Base-by-base conservation (phyloP, 1,284 basidiomycete genomes). In the Heterobasidion irregulare region DNA sequence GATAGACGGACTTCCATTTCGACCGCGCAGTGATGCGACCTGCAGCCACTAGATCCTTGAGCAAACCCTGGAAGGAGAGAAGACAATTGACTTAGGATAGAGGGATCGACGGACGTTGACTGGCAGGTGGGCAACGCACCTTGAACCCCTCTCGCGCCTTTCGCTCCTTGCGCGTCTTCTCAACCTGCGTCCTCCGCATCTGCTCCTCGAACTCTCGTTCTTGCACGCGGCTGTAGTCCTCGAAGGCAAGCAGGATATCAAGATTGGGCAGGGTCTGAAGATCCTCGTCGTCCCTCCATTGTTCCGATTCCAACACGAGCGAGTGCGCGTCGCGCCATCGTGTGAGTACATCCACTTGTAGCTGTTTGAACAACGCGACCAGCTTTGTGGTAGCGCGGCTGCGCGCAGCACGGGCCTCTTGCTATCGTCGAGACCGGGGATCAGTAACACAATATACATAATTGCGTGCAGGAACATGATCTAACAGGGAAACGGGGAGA, bases 1-100 rank as follows among this genome's bases (percentile, higher is more conserved):
- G 86, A 61, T 92, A 92, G 26, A 94, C 79, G 38, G 89, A 79
- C 68, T 94, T 94, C 95, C 95, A 99, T 66, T 94, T 96, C 2
- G 86, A 83, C 34, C 86, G 82, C 6, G 94, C 85, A 52, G 81
- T 85, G 68, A 99, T 81, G 52, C 84, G 76, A 7, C 91, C 86
- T 0, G 75, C 68, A 2, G 77, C 71, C 8, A 87, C 74, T 10
- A 97, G 74, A 56, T 84, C 85, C 50, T 82, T 72, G 8, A 99
- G 75, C 13, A 98, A 72, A 10, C 74, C 75, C 83, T 92, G 58
- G 8, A 32, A 18, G 16, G 18, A 56, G 49, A 44, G 49, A 41
- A 41, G n/a, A 41, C n/a, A 7, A 26, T 26, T 26, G 26, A 5
- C 26, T 26, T 26, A 57, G 32, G 26, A 13, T 33, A 16, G 26